These are phyloP conservation scores for Mycena sanguinolenta DNA, from an alignment of 768 basidiomycete genomes.

Conservation along the genomic window DNA sequence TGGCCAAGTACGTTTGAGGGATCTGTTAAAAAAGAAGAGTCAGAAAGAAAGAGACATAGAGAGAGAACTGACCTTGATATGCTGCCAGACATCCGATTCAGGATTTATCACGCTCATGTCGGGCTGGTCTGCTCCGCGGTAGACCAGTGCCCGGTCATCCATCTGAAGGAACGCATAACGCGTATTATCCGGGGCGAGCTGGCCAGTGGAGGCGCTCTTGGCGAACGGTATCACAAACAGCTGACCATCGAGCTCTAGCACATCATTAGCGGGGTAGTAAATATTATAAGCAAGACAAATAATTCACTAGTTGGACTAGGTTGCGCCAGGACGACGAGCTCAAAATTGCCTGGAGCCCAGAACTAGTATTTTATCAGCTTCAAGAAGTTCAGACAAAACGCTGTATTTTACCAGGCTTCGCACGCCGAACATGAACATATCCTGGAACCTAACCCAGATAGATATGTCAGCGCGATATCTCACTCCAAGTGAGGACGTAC, in stretches of 20 bases:
- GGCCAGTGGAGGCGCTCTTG: slow-evolving; percentile 92
- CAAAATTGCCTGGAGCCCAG: slow-evolving; percentile 94
- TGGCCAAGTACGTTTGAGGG: slow-evolving; percentile 87
- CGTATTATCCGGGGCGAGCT: slow-evolving; percentile 95
- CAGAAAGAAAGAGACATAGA: neutral
- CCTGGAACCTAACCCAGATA: slow-evolving; percentile 68
- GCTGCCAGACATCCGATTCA: slow-evolving; percentile 98
- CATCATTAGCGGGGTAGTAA: slow-evolving; percentile 11
- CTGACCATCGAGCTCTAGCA: slow-evolving; percentile 74
- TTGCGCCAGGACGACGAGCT: slow-evolving; percentile 82
- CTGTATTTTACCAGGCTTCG: slow-evolving; percentile 68
- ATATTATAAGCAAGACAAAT: neutral
- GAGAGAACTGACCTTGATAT: slow-evolving; percentile 77
- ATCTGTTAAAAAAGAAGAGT: slow-evolving; percentile 64
- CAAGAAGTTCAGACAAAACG: neutral
- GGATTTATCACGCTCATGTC: slow-evolving; percentile 99
- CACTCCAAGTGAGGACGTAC: slow-evolving; percentile 44
- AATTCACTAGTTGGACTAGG: slow-evolving; percentile 64
- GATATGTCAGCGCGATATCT: slow-evolving; percentile 6
- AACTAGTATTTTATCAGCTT: slow-evolving; percentile 66
- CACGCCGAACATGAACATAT: slow-evolving; percentile 89
- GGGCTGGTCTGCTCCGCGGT: slow-evolving; percentile 96
- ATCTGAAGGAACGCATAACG: slow-evolving; percentile 95
- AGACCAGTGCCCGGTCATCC: slow-evolving; percentile 94
- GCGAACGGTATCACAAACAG: slow-evolving; percentile 92